phyloP scores from a whole-genome alignment of 805 yeast species.

The Starmerella roubikii region DNA sequence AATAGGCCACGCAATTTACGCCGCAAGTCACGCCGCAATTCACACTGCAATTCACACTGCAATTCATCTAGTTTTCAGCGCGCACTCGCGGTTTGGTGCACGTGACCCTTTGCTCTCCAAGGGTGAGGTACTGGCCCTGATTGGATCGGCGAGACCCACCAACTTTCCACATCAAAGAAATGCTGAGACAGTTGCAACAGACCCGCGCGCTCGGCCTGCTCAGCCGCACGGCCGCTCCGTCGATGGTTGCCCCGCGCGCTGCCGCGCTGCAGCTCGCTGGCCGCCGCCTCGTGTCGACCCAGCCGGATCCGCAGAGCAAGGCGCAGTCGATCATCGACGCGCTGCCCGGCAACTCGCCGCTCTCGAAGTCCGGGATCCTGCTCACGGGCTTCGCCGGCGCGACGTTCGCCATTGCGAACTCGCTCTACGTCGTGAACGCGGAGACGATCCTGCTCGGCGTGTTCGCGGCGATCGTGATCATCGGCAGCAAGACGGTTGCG shows the following conservation, averaged over 20 bases:
- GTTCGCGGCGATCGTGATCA: conserved; percentile 60
- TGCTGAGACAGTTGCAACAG: conserved; percentile 15
- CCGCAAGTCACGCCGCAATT: too few relatives aligned
- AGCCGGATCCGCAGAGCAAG: conserved; percentile 32
- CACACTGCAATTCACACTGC: too few relatives aligned
- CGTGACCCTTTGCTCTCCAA: too few relatives aligned
- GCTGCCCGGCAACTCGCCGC: conserved; percentile 75
- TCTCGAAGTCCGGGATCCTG: conserved; percentile 87
- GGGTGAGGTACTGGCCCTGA: not conserved
- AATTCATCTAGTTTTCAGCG: too few relatives aligned
- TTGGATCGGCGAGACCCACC: conserved; percentile 4
- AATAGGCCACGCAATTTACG: too few relatives aligned
- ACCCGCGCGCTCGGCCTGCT: conserved; percentile 16
- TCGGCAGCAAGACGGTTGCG: conserved; percentile 76
- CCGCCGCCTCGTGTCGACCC: conserved; percentile 24
- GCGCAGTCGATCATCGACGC: conserved; percentile 84
- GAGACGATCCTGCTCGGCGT: conserved; percentile 77
- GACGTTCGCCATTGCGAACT: conserved; percentile 85
- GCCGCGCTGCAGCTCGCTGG: conserved; percentile 16
- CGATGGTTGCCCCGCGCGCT: conserved; percentile 18
- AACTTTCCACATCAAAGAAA: not conserved
- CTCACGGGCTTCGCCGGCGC: conserved; percentile 94
- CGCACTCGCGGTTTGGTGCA: too few relatives aligned
- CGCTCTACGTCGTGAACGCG: conserved; percentile 83
- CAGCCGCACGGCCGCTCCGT: conserved; percentile 3